Evolutionary conservation across 495 filamentous ascomycete genomes (phyloP), one percentile per base, ranked within the genome.

Genomic region (Penicillium soppii): DNA sequence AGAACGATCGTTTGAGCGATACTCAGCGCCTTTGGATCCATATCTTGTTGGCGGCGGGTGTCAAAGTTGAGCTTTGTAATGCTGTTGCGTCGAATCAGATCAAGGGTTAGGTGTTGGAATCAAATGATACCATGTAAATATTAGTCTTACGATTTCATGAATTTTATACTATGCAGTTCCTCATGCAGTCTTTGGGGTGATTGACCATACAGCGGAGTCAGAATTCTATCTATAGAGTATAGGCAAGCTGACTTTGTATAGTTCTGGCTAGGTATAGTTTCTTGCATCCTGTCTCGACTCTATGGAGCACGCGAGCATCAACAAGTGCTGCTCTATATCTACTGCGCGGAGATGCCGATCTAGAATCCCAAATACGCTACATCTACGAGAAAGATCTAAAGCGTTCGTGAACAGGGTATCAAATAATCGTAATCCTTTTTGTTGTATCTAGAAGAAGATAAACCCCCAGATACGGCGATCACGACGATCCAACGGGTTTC

Each of bases 1-100:
- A 91, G 71, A 97, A 96, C 74, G 94, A 98, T 76, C 82, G 91
- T 26, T 75, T 98, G 62, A 96, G 92, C 70, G 94, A 98, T 77
- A 95, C 91, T 27, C 94, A 98, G 71, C 78, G 94, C 56, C 74
- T 98, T 32, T 98, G 94, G 94, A 96, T 97, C 58, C 89, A 97
- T 77, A 90, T 97, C 2, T 72, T 98, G 41, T 84, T 82, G 4
- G 84, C 85, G 2, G 91, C 91, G 3, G 91, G 92, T 1, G 79
- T 98, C 10, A 78, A 73, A 56, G 92, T 97, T 22, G 91, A 96
- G 67, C 68, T 97, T 47, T 96, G 91, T 70, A 85, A 92, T 75
- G 92, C 89, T 7, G 81, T 91, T 64, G 89, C 91, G 32, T 86
- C 73, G 66, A 86, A 95, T 66, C 75, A 72, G 48, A 50, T 36